These are phyloP conservation scores for Penicillium olsonii DNA, from an alignment of 2,329 filamentous ascomycete species.

Conservation along the genomic window DNA sequence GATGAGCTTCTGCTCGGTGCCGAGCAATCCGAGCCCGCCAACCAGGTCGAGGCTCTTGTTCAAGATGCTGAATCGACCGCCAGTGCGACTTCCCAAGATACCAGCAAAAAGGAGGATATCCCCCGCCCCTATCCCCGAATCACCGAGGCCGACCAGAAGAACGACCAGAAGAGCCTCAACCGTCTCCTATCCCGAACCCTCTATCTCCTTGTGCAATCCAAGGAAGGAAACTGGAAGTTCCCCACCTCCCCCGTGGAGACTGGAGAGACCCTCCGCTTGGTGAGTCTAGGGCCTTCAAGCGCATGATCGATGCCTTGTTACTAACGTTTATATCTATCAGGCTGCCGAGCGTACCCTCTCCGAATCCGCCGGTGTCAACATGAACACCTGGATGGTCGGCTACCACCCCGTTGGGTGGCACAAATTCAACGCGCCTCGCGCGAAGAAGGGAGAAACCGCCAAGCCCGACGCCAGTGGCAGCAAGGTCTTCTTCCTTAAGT, in stretches of 20 bases:
- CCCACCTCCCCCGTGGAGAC: slow-evolving; percentile 69
- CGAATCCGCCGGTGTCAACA: slow-evolving; percentile 81
- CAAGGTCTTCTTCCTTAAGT: slow-evolving; percentile 96
- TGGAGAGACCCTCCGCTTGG: slow-evolving; percentile 79
- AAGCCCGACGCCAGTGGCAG: slow-evolving; percentile 58
- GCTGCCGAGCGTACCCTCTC: slow-evolving; percentile 77
- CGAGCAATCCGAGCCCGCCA: slow-evolving; percentile 62
- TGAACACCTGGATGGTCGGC: slow-evolving; percentile 98
- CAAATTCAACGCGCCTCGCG: slow-evolving; percentile 54
- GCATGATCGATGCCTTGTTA: neutral
- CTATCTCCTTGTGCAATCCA: slow-evolving; percentile 78
- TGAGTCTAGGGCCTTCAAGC: slow-evolving; percentile 50
- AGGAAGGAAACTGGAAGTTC: slow-evolving; percentile 76
- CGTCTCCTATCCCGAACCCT: slow-evolving; percentile 77
- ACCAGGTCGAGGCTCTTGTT: slow-evolving; percentile 68
- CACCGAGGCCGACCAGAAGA: slow-evolving; percentile 75
- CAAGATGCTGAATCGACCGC: slow-evolving; percentile 67
- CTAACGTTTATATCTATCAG: slow-evolving; percentile 49
- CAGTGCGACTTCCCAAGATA: slow-evolving; percentile 42
- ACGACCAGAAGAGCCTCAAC: slow-evolving; percentile 77
- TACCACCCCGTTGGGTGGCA: slow-evolving; percentile 85
- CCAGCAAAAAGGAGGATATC: slow-evolving; percentile 62
- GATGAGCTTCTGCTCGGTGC: slow-evolving; percentile 84
- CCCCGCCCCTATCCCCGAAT: slow-evolving; percentile 69
- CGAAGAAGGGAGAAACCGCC: slow-evolving; percentile 37